Base-by-base conservation (phyloP, 805 yeast species). In the Wickerhamiella musiphila region DNA sequence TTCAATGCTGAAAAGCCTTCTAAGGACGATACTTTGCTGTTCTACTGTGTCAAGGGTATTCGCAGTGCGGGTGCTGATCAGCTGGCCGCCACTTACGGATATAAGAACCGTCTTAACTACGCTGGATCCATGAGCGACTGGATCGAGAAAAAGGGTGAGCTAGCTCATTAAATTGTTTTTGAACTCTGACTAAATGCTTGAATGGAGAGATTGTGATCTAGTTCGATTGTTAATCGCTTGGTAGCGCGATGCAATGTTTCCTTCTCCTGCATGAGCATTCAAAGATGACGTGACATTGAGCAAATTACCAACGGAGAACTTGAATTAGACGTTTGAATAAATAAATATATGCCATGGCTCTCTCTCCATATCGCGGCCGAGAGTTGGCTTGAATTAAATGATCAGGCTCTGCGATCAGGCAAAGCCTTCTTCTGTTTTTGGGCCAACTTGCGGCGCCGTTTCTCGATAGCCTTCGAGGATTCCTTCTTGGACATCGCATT, bases 1-100 rank as follows among this genome's bases (percentile, higher is more conserved):
- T 82, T 84, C 58, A 86, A 92, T 10, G 73, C 83, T 47, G 63
- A 62, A 10, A 86, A 86, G 59, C 98, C 98, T 3, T 44, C 57
- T 5, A 54, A 60, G 29, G 73, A 71, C 31, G 69, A 77, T 49
- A 78, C 79, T 43, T 61, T 86, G 49, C 68, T 86, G 26, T 84
- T 86, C 57, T 84, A 84, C 58, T 86, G 98, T 57, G 69, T 78
- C 30, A 94, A 78, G 6, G 98, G 98, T 35, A 78, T 83, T 29
- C 73, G 98, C 61, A 76, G 92, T 16, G 66, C 81, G 28, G 81
- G 82, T 40, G 84, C 94, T 26, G 94, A 82, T 51, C 93, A 81
- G 49, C 63, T 86, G 49, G 96, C 96, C 10, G 68, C 72, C 39
- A 78, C 93, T 16, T 81, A 75, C 55, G 96, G 95, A 8, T 86